phyloP scores from a whole-genome alignment of 345 rosid genomes.

The Citrus sp. region DNA sequence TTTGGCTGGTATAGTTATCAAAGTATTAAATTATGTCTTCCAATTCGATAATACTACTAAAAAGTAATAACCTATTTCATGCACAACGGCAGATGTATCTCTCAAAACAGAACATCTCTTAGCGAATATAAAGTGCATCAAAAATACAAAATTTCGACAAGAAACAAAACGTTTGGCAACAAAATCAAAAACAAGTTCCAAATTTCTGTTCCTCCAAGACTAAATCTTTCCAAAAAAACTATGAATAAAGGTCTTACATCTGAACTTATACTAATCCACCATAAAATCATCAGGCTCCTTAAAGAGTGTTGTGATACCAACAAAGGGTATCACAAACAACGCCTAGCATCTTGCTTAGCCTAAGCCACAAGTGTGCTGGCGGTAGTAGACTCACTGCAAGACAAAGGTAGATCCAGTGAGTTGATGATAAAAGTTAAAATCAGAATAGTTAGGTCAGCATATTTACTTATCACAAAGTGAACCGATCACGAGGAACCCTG shows the following conservation, averaged over 20 bases:
- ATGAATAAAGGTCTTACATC: conserved; percentile 7
- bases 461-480: not conserved
- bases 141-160: not conserved
- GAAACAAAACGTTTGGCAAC: not conserved
- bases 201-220: not conserved
- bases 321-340: conserved; percentile 1
- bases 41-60: too few species aligned
- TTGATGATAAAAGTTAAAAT: not conserved
- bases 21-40: too few species aligned
- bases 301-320: not conserved
- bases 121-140: too few species aligned
- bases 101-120: not conserved
- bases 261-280: not conserved
- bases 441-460: too few species aligned
- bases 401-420: not conserved
- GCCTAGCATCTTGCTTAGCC: conserved; percentile 11
- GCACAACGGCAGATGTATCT: not conserved
- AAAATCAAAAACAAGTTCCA: not conserved
- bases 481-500: not conserved
- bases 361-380: conserved; percentile 70
- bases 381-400: conserved; percentile 63
- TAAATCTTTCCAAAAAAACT: conserved; percentile 1
- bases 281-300: not conserved
- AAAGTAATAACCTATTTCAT: too few species aligned
- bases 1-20: too few species aligned